Evolutionary conservation across 306 rosid species (phyloP).

Genomic region (Castanea crenata): DNA sequence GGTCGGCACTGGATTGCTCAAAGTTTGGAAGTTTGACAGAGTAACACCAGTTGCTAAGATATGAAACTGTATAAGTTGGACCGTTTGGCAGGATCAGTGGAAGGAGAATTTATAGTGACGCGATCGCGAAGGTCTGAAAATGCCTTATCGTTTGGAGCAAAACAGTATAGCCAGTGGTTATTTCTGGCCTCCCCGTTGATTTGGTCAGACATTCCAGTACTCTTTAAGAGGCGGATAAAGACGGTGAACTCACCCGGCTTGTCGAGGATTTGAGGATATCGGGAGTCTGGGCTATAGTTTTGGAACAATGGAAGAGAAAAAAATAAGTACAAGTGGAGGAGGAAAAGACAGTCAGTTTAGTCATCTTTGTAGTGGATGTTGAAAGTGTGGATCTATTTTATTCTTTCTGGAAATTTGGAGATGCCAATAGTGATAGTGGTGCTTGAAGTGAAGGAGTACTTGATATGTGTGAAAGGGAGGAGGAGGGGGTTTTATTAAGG

Average conservation of each 20-base stretch:
- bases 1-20: constrained; percentile 48
- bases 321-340: neutral
- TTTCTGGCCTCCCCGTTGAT: constrained; percentile 30
- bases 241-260: constrained; percentile 41
- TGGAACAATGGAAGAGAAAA: neutral
- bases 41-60: constrained; percentile 37
- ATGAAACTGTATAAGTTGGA: constrained; percentile 47
- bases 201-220: constrained; percentile 37
- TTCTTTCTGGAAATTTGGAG: neutral
- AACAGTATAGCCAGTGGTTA: constrained; percentile 17
- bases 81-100: constrained; percentile 33
- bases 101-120: constrained; percentile 33
- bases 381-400: neutral
- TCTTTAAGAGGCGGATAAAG: constrained; percentile 38
- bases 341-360: constrained; percentile 16
- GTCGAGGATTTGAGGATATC: constrained; percentile 41
- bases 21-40: constrained; percentile 47
- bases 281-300: constrained; percentile 14
- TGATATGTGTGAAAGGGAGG: constrained; percentile 16
- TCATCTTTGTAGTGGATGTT: neutral
- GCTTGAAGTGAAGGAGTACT: constrained; percentile 13
- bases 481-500: constrained; percentile 28
- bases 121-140: constrained; percentile 30
- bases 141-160: constrained; percentile 31
- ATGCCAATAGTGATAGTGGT: neutral